Evolutionary conservation across 257 asterid genomes (phyloP).

Genomic region (Galeopsis tetrahit): DNA sequence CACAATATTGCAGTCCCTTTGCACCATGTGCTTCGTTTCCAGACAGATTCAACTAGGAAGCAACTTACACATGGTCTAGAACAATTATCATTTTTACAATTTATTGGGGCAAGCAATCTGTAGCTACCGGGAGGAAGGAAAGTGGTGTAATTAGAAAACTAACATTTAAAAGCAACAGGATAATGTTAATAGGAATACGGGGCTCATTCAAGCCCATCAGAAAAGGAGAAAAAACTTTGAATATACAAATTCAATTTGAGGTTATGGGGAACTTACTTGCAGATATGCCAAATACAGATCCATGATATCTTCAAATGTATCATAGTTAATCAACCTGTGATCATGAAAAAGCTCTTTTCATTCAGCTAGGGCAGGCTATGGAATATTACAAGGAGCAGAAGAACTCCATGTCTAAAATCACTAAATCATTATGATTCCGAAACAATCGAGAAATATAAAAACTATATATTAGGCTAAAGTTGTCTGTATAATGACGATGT

Average conservation of each 20-base stretch:
- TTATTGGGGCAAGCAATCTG: constrained; percentile 4
- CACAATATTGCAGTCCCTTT: constrained; percentile 7
- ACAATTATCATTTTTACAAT: neutral
- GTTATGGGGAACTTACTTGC: constrained; percentile 64
- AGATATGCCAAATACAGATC: constrained; percentile 88
- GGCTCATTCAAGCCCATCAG: constrained; percentile 5
- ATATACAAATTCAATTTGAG: constrained; percentile 10
- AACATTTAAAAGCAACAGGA: constrained; percentile 9
- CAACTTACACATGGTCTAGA: constrained; percentile 16
- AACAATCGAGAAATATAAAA: constrained; percentile 13
- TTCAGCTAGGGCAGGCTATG: constrained; percentile 30
- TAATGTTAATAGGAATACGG: constrained; percentile 21
- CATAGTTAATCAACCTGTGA: constrained; percentile 62
- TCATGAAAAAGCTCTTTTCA: constrained; percentile 22
- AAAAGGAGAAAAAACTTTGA: neutral
- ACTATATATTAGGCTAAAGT: constrained; percentile 12
- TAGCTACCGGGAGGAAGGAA: constrained; percentile 1
- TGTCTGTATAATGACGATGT: constrained; percentile 8
- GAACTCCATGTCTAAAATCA: constrained; percentile 13
- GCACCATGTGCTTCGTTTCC: constrained; percentile 20
- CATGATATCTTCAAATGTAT: constrained; percentile 79
- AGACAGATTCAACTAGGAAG: neutral
- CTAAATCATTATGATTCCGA: constrained; percentile 11
- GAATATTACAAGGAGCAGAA: constrained; percentile 13
- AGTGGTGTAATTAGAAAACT: constrained; percentile 4